Base-by-base conservation (phyloP, 805 yeast genomes). In the Pichia rugopelliculosa region DNA sequence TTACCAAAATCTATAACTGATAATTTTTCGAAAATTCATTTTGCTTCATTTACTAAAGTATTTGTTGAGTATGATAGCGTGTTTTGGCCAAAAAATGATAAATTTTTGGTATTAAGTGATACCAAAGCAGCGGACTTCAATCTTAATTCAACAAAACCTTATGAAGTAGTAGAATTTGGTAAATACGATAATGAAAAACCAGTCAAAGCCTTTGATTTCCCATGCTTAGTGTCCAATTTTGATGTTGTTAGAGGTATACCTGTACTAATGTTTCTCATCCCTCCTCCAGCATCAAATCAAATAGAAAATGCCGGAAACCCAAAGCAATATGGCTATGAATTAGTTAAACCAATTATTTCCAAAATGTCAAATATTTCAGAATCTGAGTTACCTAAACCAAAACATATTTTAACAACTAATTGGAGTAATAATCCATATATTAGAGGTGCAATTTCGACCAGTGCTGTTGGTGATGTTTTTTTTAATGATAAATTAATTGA, bases 401-500 rank as follows among this genome's bases (percentile, higher is more conserved):
- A 52, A 13, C 43, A 56, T 11, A 47, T 53, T 10, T 47, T 62
- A 26, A 55, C 60, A 3, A 67, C 77, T 2, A 62, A 62, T 38
- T 77, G 82, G 82, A 68, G 77, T 2, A 54, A 50, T 6, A 77
- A 77, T 53, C 78, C 79, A 1, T 75, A 59, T 56, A 64, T 71
- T 20, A 59, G 78, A 48, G 81, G 81, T 17, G 71, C 80, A 1
- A 73, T 75, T 52, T 54, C 72, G 5, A 73, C 75, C 3, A 56
- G 67, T 44, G 63, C 70, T 12, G 68, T 69, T 0, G 69, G 68
- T 15, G 80, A 75, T 54, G 67, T 68, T 18, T 34, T 73, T 1
- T 67, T 63, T n/a, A 60, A 61, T 36, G 63, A 57, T 40, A 60
- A 54, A 6, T 47, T 59, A 22, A 36, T 61, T 25, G 57, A 57